Conservation (phyloP, 768 basidiomycete genomes). For the Stropharia rugosoannulata region DNA sequence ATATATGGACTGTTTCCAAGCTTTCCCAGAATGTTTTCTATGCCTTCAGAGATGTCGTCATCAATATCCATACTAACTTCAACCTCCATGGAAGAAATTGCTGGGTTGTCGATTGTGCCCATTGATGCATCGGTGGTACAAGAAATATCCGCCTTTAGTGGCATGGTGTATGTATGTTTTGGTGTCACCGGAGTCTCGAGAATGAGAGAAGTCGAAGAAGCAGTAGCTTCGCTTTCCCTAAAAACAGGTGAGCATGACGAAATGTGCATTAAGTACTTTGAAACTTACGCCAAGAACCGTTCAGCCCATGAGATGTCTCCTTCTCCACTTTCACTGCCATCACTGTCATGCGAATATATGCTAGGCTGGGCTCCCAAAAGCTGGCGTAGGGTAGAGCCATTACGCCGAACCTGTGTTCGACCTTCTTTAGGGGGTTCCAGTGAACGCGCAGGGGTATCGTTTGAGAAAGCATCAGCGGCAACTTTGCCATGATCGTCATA, state of each 20-base stretch:
- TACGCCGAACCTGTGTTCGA: constrained; percentile 54
- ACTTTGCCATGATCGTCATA: constrained; percentile 76
- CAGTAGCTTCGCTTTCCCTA: constrained; percentile 43
- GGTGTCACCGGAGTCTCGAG: constrained; percentile 52
- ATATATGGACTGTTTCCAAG: constrained; percentile 29
- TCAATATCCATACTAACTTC: constrained; percentile 58
- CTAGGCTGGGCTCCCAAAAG: constrained; percentile 57
- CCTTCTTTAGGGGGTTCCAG: constrained; percentile 31
- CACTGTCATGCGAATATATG: constrained; percentile 23
- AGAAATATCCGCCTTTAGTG: constrained; percentile 36
- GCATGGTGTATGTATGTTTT: constrained; percentile 32
- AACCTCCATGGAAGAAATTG: constrained; percentile 75
- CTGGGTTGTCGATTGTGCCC: constrained; percentile 39
- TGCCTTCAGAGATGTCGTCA: constrained; percentile 36
- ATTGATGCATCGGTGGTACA: constrained; percentile 47
- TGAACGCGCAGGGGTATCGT: constrained; percentile 35
- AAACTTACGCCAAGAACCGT: constrained; percentile 56
- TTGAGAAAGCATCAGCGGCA: constrained; percentile 62
- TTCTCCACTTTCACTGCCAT: constrained; percentile 45
- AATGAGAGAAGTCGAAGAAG: constrained; percentile 41
- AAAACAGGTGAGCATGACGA: background rate
- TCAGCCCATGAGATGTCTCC: constrained; percentile 89
- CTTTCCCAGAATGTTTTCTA: constrained; percentile 20
- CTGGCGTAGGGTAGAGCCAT: constrained; percentile 73
- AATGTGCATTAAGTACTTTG: background rate